Evolutionary conservation across 352 stramenopile species (phyloP), one percentile per base, ranked within the genome.

Genomic region (Globisporangium takayamanum): DNA sequence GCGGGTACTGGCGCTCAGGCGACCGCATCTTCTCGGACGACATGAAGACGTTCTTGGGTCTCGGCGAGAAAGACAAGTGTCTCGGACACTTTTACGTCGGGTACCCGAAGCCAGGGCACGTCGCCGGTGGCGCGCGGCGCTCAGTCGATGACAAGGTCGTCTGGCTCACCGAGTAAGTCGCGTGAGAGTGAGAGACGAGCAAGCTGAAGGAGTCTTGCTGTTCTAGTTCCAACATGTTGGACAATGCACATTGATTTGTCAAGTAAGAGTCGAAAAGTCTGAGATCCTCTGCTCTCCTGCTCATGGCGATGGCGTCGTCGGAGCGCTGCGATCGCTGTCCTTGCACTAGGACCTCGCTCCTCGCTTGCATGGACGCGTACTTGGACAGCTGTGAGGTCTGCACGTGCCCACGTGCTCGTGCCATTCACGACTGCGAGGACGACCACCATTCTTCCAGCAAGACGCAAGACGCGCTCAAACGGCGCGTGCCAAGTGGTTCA

Each of bases 41-140:
- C 33, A 94, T 94, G 84, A 94, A 94, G 68, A 62, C 76, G 22
- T 86, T 91, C 63, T 52, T 92, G 15, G 73, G 73, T 6, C 64
- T 94, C 18, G 72, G 63, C 15, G 69, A 66, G 15, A 80, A 88
- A 45, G 84, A 94, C 72, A 84, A 87, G 72, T 92, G 80, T 37
- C 52, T 94, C 18, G 84, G 84, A 14, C 67, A 92, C 6, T 92
- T 94, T 57, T 92, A 94, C 74, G 75, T 94, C 18, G 84, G 82
- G 16, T 76, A 82, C 49, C 70, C 72, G 2, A 91, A 83, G 65
- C 69, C 61, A 22, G 73, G 67, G 0, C 67, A 74, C 51, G 64
- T 74, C 20, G 83, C 83, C 53, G 22, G 16, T 7, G 80, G 79
- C 26, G 67, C 66, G 10, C 82, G 82, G 48, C 84, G 78, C 51